A percentile compares a stretch with the other conserved stretches of the same genome.
Evolutionary conservation across 495 filamentous ascomycete species (phyloP).

Genomic region (Penicillium parvum): DNA sequence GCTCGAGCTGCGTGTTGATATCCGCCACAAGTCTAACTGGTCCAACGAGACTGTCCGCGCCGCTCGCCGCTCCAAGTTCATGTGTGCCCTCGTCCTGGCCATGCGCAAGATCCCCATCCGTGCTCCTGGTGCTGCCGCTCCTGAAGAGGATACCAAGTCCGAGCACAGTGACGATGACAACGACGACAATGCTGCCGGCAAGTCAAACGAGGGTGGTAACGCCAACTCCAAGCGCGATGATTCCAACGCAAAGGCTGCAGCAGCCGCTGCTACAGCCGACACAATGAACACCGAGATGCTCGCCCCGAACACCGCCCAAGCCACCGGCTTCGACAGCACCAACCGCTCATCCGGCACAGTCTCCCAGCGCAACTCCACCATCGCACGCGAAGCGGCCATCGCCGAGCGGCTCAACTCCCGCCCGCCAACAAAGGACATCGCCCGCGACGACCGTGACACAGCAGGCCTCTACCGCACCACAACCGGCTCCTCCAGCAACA

Average conservation of each 20-base stretch:
- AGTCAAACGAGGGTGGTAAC: slow-evolving; percentile 6
- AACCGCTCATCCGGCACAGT: slow-evolving; percentile 26
- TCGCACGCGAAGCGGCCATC: slow-evolving; percentile 37
- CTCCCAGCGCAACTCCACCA: slow-evolving; percentile 29
- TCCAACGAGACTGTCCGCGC: slow-evolving; percentile 82
- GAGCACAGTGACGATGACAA: slow-evolving; percentile 59
- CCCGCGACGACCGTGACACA: slow-evolving; percentile 21
- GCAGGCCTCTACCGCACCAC: slow-evolving; percentile 28
- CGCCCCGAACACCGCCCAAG: slow-evolving; percentile 20
- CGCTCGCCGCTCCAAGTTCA: slow-evolving; percentile 87
- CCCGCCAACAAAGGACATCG: slow-evolving; percentile 34
- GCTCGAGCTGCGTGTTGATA: slow-evolving; percentile 73
- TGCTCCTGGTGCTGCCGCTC: slow-evolving; percentile 67
- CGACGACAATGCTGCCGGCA: slow-evolving; percentile 6
- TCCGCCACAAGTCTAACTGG: slow-evolving; percentile 96
- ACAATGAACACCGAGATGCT: slow-evolving; percentile 22
- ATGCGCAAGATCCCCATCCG: slow-evolving; percentile 85
- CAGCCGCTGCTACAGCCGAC: slow-evolving; percentile 9
- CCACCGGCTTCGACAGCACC: slow-evolving; percentile 38
- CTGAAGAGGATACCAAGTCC: slow-evolving; percentile 56
- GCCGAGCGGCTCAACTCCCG: slow-evolving; percentile 43
- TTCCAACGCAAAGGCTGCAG: slow-evolving; percentile 1
- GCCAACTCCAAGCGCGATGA: slow-evolving; percentile 8
- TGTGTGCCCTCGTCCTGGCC: slow-evolving; percentile 86
- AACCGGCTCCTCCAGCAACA: slow-evolving; percentile 21